Evolutionary conservation across 805 yeast species (phyloP), one percentile per base, ranked within the genome.

Genomic region (Zygoascus flipseniorum): DNA sequence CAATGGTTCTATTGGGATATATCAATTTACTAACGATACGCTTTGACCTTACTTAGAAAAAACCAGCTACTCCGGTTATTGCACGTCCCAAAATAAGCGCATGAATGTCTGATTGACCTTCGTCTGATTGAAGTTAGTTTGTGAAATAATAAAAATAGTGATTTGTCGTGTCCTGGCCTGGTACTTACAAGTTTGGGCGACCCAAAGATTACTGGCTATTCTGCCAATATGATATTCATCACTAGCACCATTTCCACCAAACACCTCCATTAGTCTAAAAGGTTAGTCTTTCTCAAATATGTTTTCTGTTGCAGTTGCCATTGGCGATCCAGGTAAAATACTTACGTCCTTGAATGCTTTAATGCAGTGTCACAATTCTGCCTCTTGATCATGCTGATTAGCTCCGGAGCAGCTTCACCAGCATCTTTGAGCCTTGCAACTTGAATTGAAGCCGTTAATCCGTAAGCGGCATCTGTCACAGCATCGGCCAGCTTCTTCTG

Each of bases 61-160:
- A 60, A 10, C 58, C 62, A 9, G 58, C 44, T 31, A 47, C 54
- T 13, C 76, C 76, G 5, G 76, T 73, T 31, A 72, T 71, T 18
- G 72, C 75, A 35, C 76, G 57, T 20, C 76, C 76, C 11, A 72
- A 60, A 41, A 70, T 72, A 19, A 53, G 47, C 43, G 70, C 74
- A 56, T 72, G 76, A 53, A 72, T 72, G 52, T 72, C 76, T 53
- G 73, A 68, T 57, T 72, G 76, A 31, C 76, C 76, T 60, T 72
- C 76, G 53, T 70, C 54, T 53, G 39, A 14, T 23, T 45, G 8
- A 31, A 1, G 48, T 46, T 54, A 54, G 58, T 39, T 23, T 23
- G 28, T 23, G n/a, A 23, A 23, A 23, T 23, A 23, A 23, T 23
- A 23, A 23, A 3, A 6, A 6, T 23, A 23, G 28, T 18, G 23